phyloP scores from a whole-genome alignment of 345 rosid species.

The Ricinus communis region DNA sequence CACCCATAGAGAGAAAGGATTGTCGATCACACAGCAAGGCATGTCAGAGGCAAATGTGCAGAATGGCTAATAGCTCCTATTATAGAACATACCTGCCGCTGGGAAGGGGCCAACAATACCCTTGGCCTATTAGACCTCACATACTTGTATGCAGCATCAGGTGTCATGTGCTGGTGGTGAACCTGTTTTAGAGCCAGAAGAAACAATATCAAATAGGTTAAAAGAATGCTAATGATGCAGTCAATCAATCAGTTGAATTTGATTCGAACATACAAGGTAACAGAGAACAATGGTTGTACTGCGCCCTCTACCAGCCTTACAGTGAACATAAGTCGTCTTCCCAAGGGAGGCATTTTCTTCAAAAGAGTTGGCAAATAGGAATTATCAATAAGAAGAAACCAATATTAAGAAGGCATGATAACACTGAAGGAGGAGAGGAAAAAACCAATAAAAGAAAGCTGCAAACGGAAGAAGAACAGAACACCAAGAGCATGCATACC shows the following conservation, averaged over 20 bases:
- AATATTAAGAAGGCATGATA: neutral
- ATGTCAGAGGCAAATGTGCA: neutral
- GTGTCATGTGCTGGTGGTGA: slow-evolving; percentile 74
- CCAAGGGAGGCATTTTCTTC: slow-evolving; percentile 61
- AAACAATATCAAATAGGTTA: neutral
- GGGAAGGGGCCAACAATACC: slow-evolving; percentile 77
- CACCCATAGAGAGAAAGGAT: no score
- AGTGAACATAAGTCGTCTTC: slow-evolving; percentile 80
- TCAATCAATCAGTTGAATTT: neutral
- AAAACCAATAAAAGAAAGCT: neutral
- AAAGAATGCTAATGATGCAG: neutral
- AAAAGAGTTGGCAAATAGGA: no score
- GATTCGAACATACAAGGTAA: slow-evolving; percentile 49
- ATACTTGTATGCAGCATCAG: slow-evolving; percentile 66
- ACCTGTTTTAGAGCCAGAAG: slow-evolving; percentile 44
- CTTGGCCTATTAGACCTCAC: slow-evolving; percentile 81
- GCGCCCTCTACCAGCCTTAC: slow-evolving; percentile 96
- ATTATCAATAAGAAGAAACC: neutral
- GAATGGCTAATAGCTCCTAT: neutral
- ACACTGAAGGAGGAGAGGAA: neutral
- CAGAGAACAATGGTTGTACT: slow-evolving; percentile 91
- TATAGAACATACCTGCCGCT: slow-evolving; percentile 67
- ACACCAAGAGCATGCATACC: slow-evolving; percentile 38
- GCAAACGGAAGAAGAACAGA: neutral
- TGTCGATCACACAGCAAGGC: neutral